Base-by-base conservation (phyloP, 192 early-diverging fungal genomes). In the Entomortierella lignicola region DNA sequence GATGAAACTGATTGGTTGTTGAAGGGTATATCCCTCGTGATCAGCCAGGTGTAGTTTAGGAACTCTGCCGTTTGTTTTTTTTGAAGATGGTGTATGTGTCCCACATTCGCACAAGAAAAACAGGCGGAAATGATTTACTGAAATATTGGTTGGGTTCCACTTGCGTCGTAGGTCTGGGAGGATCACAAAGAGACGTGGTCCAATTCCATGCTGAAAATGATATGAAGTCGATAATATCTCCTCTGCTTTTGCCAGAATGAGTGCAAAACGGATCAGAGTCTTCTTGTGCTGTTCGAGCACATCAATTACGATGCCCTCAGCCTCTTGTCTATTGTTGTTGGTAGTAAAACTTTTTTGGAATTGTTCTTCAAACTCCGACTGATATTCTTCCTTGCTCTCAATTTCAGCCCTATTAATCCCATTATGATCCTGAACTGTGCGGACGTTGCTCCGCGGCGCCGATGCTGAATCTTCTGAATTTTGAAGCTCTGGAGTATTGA, bases 191-290 rank as follows among this genome's bases (percentile, higher is more conserved):
- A 58, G 31, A 8, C 56, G 56, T 7, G 56, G 56, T 3, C 56
- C 29, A 23, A 39, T 58, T 58, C 32, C 56, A 5, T 58, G 56
- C 32, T 58, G 32, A 20, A 58, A 58, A 20, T 37, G 20, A 39
- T 37, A 37, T 4, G 56, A 37, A 11, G 56, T 58, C 1, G 30
- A 21, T 0, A 58, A 23, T 20, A 58, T 58, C 32, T 39, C 56
- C 56, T 58, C 56, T 32, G 56, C 56, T 32, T 58, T 58, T 8
- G 56, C 56, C 34, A 58, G 18, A 34, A 58, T 37, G 56, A 58
- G 56, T 39, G 56, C 56, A 32, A 58, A 20, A 5, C 56, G 23
- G 31, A 58, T 34, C 18, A 58, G 34, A 32, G 37, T 37, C 8
- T 27, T 32, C 34, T 58, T 58, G 34, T 37, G 20, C 23, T 32